phyloP scores from a whole-genome alignment of 768 basidiomycete genomes.

The Punctularia strigosozonata region DNA sequence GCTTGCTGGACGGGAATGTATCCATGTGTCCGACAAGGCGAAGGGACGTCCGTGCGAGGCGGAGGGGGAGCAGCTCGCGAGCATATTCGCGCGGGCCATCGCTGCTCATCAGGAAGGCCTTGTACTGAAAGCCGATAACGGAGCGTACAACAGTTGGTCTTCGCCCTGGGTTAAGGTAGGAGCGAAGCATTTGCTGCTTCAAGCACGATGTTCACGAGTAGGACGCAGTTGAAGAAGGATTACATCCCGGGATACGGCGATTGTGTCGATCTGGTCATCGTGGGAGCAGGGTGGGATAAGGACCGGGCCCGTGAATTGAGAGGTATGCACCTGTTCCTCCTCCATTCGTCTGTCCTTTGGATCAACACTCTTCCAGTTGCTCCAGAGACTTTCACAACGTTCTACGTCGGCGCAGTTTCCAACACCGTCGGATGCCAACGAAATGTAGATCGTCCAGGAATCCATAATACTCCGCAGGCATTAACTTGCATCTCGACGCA shows the following conservation, averaged over 20 bases:
- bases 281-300: slow-evolving; percentile 75
- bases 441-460: slow-evolving; percentile 23
- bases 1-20: slow-evolving; percentile 44
- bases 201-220: not conserved
- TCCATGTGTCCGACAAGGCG: too few species aligned
- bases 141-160: slow-evolving; percentile 50
- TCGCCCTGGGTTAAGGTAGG: slow-evolving; percentile 74
- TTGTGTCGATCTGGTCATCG: slow-evolving; percentile 61
- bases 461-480: not conserved
- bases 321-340: slow-evolving; percentile 29
- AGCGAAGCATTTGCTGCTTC: slow-evolving; percentile 5
- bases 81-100: slow-evolving; percentile 38
- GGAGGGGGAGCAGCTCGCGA: slow-evolving; percentile 20
- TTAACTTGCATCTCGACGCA: not conserved
- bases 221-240: slow-evolving; percentile 57
- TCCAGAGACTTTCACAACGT: slow-evolving; percentile 62
- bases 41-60: slow-evolving; percentile 5
- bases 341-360: slow-evolving; percentile 1
- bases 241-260: slow-evolving; percentile 84
- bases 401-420: slow-evolving; percentile 61
- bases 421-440: slow-evolving; percentile 30
- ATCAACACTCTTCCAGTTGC: slow-evolving; percentile 34
- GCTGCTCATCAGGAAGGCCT: slow-evolving; percentile 54
- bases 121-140: slow-evolving; percentile 66
- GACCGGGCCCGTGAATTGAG: slow-evolving; percentile 64